Conservation (phyloP, 306 rosid genomes). For the Sesbania bispinosa region DNA sequence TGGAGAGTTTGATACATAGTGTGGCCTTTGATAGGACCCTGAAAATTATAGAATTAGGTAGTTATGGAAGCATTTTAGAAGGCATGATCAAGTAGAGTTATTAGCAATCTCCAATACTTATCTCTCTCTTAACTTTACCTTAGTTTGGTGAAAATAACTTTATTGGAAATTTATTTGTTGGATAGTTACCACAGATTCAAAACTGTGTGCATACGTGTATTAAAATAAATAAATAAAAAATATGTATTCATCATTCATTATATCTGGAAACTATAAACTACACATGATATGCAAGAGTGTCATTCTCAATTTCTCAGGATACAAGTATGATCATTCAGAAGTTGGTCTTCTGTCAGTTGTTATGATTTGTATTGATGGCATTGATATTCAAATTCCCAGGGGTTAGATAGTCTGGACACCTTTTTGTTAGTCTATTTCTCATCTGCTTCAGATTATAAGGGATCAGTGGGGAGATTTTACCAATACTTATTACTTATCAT, state of each 20-base stretch:
- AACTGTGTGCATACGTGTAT: background rate
- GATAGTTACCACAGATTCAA: background rate
- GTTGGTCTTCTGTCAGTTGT: background rate
- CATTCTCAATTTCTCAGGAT: background rate
- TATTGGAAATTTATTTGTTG: conserved; percentile 12
- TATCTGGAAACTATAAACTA: background rate
- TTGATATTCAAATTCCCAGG: background rate
- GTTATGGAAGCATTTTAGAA: too few species aligned
- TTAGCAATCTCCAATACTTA: too few species aligned
- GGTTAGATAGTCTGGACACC: background rate
- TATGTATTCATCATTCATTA: background rate
- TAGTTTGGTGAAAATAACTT: too few species aligned
- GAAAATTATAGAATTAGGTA: too few species aligned
- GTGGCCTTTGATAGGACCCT: too few species aligned
- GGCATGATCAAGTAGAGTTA: too few species aligned
- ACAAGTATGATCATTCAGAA: background rate
- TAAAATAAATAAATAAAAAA: background rate
- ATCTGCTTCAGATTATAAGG: conserved; percentile 10
- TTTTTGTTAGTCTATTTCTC: conserved; percentile 12
- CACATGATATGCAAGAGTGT: background rate
- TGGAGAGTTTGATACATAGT: too few species aligned
- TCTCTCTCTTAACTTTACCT: too few species aligned
- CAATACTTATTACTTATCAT: background rate
- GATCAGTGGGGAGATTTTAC: background rate
- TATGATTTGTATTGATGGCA: background rate